Evolutionary conservation across 371 early-diverging fungal species (phyloP).

Genomic region (Cokeromyces recurvatus): DNA sequence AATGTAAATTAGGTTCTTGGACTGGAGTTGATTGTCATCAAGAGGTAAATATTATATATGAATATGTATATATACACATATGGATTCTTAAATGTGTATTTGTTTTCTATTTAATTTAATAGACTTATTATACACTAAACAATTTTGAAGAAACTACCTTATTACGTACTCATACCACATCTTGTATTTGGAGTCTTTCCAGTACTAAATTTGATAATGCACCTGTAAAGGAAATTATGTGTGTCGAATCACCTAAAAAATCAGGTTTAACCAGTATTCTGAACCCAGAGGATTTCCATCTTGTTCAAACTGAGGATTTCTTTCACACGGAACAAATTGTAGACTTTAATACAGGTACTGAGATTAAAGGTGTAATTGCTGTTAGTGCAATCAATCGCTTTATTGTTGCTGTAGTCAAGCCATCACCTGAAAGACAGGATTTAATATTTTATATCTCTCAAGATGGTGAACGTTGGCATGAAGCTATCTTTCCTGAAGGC

Average conservation of each 20-base stretch:
- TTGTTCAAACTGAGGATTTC: constrained; percentile 62
- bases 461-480: constrained; percentile 62
- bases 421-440: constrained; percentile 31
- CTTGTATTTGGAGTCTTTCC: constrained; percentile 69
- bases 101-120: not conserved
- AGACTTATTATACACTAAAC: constrained; percentile 67
- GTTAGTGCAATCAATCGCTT: constrained; percentile 63
- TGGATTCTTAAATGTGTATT: no score
- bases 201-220: constrained; percentile 47
- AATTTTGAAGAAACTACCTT: constrained; percentile 51
- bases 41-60: no score
- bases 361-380: constrained; percentile 54
- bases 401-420: constrained; percentile 65
- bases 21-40: constrained; percentile 41
- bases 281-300: constrained; percentile 38
- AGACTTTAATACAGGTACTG: constrained; percentile 41
- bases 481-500: constrained; percentile 57
- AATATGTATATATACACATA: no score
- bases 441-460: constrained; percentile 56
- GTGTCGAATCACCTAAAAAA: constrained; percentile 52
- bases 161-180: constrained; percentile 50
- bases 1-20: constrained; percentile 49
- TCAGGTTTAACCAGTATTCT: constrained; percentile 31
- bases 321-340: constrained; percentile 53
- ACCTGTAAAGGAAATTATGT: constrained; percentile 58